A percentile compares a stretch with the other conserved stretches of the same genome.
phyloP scores from a whole-genome alignment of 2,329 filamentous ascomycete genomes.

The Mycocentrospora acerina region DNA sequence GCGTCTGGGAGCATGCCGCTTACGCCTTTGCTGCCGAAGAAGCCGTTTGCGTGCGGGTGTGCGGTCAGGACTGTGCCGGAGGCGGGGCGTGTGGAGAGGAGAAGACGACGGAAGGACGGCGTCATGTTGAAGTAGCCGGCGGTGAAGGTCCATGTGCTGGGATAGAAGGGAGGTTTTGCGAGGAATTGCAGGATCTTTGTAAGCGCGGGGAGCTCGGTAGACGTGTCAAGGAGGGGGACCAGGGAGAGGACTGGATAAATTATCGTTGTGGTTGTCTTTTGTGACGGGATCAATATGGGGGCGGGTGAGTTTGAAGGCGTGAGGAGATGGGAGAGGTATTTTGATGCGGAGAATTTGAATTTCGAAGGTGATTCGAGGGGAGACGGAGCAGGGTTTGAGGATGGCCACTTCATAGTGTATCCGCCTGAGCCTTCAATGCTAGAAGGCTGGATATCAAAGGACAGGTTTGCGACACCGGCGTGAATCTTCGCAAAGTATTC shows the following conservation, averaged over 20 bases:
- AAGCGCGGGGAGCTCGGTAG: conserved; percentile 84
- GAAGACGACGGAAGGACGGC: conserved; percentile 74
- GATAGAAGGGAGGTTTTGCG: conserved; percentile 61
- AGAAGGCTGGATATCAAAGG: conserved; percentile 73
- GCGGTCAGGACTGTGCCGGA: conserved; percentile 87
- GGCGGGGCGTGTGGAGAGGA: conserved; percentile 70
- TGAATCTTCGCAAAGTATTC: conserved; percentile 82
- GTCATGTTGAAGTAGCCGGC: conserved; percentile 99
- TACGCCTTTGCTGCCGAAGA: conserved; percentile 84
- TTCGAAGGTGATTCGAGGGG: conserved; percentile 69
- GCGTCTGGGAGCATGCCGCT: conserved; percentile 89
- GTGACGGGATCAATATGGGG: conserved; percentile 17
- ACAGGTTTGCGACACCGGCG: conserved; percentile 73
- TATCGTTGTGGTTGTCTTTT: conserved; percentile 53
- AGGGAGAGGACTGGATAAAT: conserved; percentile 88
- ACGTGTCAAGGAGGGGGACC: conserved; percentile 81
- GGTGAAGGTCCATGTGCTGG: conserved; percentile 90
- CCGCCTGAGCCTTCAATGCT: conserved; percentile 49
- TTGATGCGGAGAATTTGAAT: conserved; percentile 71
- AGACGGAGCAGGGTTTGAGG: conserved; percentile 70
- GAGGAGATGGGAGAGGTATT: conserved; percentile 67
- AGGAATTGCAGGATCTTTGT: conserved; percentile 74
- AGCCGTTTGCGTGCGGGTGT: conserved; percentile 91
- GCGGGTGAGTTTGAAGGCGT: conserved; percentile 48
- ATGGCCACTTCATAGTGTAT: conserved; percentile 70